These are phyloP conservation scores for Volutella citrinella DNA, from an alignment of 2,329 filamentous ascomycete genomes.

Conservation along the genomic window DNA sequence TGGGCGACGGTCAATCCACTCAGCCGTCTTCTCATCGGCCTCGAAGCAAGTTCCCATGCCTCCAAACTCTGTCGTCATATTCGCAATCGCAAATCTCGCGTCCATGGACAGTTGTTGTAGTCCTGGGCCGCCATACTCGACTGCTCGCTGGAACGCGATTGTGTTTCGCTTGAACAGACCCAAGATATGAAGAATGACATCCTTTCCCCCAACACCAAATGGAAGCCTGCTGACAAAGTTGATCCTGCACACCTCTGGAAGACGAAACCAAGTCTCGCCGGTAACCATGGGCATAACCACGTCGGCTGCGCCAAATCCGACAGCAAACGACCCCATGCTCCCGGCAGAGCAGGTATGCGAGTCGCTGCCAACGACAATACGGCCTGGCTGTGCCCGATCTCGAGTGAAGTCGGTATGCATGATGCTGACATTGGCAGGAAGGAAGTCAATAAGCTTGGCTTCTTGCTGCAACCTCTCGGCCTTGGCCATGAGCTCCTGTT, in stretches of 20 bases:
- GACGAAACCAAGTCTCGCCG: constrained; percentile 45
- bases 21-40: constrained; percentile 33
- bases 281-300: constrained; percentile 42
- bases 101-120: constrained; percentile 36
- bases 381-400: constrained; percentile 42
- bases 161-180: constrained; percentile 43
- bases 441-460: constrained; percentile 41
- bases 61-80: constrained; percentile 45
- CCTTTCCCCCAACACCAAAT: constrained; percentile 41
- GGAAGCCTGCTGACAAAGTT: constrained; percentile 36
- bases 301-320: constrained; percentile 45
- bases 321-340: constrained; percentile 36
- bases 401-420: constrained; percentile 46
- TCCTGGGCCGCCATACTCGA: constrained; percentile 43
- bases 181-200: constrained; percentile 43
- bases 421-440: constrained; percentile 32
- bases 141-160: constrained; percentile 40
- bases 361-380: constrained; percentile 41
- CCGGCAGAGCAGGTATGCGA: constrained; percentile 46
- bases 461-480: constrained; percentile 34
- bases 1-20: constrained; percentile 29
- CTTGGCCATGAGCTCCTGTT: constrained; percentile 34
- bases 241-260: constrained; percentile 41
- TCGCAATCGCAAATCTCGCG: constrained; percentile 44
- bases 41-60: constrained; percentile 38